phyloP scores from a whole-genome alignment of 2,329 filamentous ascomycete genomes.

The Juglanconis juglandina region DNA sequence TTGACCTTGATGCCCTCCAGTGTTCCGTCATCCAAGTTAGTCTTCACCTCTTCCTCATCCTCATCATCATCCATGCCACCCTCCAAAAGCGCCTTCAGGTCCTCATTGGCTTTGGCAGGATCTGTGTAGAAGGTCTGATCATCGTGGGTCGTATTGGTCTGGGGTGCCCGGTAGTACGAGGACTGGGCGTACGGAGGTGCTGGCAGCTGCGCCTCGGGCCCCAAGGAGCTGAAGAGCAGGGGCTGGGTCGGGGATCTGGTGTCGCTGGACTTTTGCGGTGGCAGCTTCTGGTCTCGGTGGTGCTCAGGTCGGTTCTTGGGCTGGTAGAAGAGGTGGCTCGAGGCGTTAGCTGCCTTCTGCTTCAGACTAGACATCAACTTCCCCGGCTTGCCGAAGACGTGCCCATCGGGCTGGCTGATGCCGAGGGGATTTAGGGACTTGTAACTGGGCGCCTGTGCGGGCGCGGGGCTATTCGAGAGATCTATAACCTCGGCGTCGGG shows the following conservation, averaged over 20 bases:
- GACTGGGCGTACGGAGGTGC: constrained; percentile 32
- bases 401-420: constrained; percentile 23
- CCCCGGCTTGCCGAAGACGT: constrained; percentile 36
- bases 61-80: constrained; percentile 75
- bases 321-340: constrained; percentile 44
- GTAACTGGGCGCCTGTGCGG: background rate
- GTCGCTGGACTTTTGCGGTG: constrained; percentile 39
- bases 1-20: constrained; percentile 82
- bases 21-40: constrained; percentile 43
- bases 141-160: constrained; percentile 23
- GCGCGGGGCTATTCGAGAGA: constrained; percentile 28
- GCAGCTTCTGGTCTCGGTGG: constrained; percentile 48
- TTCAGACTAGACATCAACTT: constrained; percentile 50
- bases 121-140: constrained; percentile 64
- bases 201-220: constrained; percentile 26
- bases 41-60: constrained; percentile 46
- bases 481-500: constrained; percentile 28
- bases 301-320: constrained; percentile 55
- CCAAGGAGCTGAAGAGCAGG: constrained; percentile 46
- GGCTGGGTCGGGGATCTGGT: constrained; percentile 27
- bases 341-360: constrained; percentile 46
- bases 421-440: constrained; percentile 11
- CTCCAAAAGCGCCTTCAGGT: constrained; percentile 78
- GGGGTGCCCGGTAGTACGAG: constrained; percentile 13
- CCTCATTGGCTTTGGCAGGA: constrained; percentile 66